phyloP scores from a whole-genome alignment of 306 rosid species.

The Purshia tridentata region DNA sequence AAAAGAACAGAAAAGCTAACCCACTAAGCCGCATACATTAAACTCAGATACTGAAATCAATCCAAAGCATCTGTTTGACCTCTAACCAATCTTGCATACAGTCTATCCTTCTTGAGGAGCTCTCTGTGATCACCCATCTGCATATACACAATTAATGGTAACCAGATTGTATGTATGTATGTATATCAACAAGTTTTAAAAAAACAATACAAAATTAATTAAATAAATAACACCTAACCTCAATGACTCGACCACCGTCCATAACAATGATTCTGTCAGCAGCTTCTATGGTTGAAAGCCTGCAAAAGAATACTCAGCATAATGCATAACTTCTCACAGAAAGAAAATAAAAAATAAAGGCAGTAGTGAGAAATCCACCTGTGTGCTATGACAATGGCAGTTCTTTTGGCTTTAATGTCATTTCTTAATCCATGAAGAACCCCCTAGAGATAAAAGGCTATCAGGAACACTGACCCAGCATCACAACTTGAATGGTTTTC shows the following conservation, averaged over 20 bases:
- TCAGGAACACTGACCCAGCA: neutral
- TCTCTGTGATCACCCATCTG: slow-evolving; percentile 42
- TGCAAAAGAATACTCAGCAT: slow-evolving; percentile 14
- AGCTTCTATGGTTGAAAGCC: slow-evolving; percentile 44
- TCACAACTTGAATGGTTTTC: neutral
- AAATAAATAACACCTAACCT: slow-evolving; percentile 29
- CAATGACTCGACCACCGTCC: slow-evolving; percentile 40
- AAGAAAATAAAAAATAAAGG: neutral
- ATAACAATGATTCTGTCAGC: slow-evolving; percentile 50
- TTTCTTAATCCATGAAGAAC: slow-evolving; percentile 30
- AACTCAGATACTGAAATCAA: slow-evolving; percentile 15
- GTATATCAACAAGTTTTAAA: neutral
- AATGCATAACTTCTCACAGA: neutral
- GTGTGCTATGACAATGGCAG: slow-evolving; percentile 45
- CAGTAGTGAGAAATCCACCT: slow-evolving; percentile 22
- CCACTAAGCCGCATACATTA: no score
- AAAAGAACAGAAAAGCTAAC: no score
- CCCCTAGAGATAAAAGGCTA: slow-evolving; percentile 26
- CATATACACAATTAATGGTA: neutral
- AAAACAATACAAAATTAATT: neutral
- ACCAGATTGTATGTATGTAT: neutral
- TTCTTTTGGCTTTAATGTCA: slow-evolving; percentile 31
- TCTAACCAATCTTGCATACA: slow-evolving; percentile 32
- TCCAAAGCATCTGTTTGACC: slow-evolving; percentile 24
- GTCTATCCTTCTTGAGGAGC: slow-evolving; percentile 32